Conservation (phyloP, 495 filamentous ascomycete species). For the Staphylotrichum longicolle region DNA sequence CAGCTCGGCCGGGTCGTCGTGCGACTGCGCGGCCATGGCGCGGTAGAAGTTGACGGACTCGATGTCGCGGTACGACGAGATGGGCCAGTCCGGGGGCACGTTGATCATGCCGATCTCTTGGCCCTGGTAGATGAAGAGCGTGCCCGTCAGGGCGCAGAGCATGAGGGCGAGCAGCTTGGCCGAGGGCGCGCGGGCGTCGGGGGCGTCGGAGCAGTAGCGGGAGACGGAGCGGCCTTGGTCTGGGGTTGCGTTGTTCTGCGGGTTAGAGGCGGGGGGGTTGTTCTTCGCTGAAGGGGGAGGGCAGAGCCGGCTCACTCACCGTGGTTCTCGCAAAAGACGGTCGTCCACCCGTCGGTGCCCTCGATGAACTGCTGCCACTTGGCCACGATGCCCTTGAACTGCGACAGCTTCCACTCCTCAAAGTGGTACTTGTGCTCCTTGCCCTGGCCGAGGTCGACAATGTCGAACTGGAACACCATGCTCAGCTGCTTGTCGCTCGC, state of each 20-base stretch:
- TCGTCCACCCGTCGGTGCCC: constrained; percentile 68
- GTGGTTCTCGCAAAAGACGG: constrained; percentile 71
- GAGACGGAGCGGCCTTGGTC: constrained; percentile 63
- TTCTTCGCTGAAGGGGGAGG: no score
- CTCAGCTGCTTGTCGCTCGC: constrained; percentile 60
- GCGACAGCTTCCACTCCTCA: constrained; percentile 48
- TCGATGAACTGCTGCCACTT: constrained; percentile 69
- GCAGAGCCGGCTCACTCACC: constrained; percentile 28
- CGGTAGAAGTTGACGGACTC: constrained; percentile 65
- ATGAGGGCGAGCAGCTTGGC: constrained; percentile 58
- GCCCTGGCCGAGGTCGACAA: constrained; percentile 59
- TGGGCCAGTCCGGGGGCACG: constrained; percentile 60
- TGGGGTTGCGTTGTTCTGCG: neutral
- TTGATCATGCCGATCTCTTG: constrained; percentile 78
- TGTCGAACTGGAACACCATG: constrained; percentile 77
- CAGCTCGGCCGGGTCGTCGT: constrained; percentile 37
- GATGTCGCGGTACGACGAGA: constrained; percentile 70
- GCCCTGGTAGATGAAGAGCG: constrained; percentile 72
- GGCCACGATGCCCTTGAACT: constrained; percentile 57
- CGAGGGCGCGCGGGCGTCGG: constrained; percentile 45
- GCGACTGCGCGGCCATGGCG: constrained; percentile 29
- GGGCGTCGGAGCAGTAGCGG: constrained; percentile 51
- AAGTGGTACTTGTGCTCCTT: constrained; percentile 41
- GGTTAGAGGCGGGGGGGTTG: neutral
- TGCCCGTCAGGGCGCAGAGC: constrained; percentile 57